Evolutionary conservation across 2,329 filamentous ascomycete species (phyloP).

Genomic region (Trichoderma breve): DNA sequence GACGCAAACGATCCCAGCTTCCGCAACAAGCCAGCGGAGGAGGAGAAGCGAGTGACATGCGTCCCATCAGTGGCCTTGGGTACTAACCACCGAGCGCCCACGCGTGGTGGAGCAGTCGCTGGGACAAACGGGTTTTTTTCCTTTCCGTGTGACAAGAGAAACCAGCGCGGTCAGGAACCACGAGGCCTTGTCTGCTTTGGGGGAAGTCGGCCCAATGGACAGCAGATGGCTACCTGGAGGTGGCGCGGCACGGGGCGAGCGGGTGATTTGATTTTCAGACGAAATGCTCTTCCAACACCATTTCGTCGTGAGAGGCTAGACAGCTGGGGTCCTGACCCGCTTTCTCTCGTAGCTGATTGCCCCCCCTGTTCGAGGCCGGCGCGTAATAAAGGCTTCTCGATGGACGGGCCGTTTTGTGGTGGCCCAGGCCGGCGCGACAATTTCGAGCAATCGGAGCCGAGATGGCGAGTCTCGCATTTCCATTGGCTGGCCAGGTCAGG

Average conservation of each 20-base stretch:
- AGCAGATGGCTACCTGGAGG: constrained; percentile 24
- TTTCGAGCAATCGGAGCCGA: constrained; percentile 49
- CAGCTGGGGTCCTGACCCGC: constrained; percentile 18
- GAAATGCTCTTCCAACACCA: constrained; percentile 17
- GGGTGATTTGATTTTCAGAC: constrained; percentile 19
- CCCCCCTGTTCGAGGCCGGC: constrained; percentile 48
- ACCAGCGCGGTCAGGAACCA: constrained; percentile 11
- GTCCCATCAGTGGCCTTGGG: not conserved
- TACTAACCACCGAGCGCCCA: constrained; percentile 4
- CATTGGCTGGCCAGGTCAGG: constrained; percentile 39
- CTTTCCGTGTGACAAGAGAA: constrained; percentile 7
- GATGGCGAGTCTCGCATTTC: constrained; percentile 34
- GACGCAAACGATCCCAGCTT: not conserved
- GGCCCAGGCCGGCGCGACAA: constrained; percentile 37
- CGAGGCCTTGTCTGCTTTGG: constrained; percentile 3
- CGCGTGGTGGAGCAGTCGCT: not conserved
- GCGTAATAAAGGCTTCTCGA: constrained; percentile 52
- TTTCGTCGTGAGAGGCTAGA: constrained; percentile 20
- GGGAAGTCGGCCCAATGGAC: constrained; percentile 10
- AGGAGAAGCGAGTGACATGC: constrained; percentile 6
- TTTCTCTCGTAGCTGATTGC: constrained; percentile 22
- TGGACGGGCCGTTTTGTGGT: constrained; percentile 40
- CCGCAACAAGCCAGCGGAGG: constrained; percentile 1
- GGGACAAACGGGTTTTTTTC: not conserved
- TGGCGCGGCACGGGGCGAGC: constrained; percentile 38